Conservation (phyloP, 116 monocot genomes). For the Posidonia oceanica region DNA sequence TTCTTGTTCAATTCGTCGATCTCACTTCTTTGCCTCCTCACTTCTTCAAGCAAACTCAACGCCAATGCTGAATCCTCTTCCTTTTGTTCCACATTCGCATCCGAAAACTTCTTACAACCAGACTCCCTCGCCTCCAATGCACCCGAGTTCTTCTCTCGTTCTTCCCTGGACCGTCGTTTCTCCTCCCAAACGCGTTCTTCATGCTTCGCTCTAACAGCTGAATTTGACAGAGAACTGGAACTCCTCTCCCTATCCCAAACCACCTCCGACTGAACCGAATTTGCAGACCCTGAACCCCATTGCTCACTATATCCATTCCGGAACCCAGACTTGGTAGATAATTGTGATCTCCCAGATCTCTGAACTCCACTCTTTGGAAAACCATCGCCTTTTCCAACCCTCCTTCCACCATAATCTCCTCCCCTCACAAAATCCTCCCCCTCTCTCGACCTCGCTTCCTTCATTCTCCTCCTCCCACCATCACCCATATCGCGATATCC, state of each 20-base stretch:
- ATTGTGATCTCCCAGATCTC: background rate
- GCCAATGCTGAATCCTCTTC: constrained; percentile 10
- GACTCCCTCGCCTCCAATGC: constrained; percentile 4
- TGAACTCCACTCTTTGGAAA: constrained; percentile 4
- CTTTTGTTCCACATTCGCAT: constrained; percentile 1
- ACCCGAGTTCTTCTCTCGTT: constrained; percentile 12
- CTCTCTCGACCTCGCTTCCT: background rate
- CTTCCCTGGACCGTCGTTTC: constrained; percentile 17
- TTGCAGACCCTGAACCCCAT: background rate
- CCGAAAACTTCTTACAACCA: background rate
- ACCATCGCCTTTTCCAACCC: background rate
- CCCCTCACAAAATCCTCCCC: background rate
- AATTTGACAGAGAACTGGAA: background rate
- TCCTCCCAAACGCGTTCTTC: constrained; percentile 14
- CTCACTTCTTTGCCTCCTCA: constrained; percentile 15
- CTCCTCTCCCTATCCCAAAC: background rate
- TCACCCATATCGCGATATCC: constrained; percentile 10
- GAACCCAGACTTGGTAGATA: background rate
- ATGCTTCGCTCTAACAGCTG: background rate
- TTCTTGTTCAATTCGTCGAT: constrained; percentile 12
- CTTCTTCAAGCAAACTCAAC: constrained; percentile 12
- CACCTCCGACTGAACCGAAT: background rate
- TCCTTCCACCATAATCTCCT: constrained; percentile 4
- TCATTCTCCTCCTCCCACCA: background rate
- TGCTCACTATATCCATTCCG: background rate